Conservation (phyloP, 2,329 filamentous ascomycete genomes). For the Fusarium sp. region DNA sequence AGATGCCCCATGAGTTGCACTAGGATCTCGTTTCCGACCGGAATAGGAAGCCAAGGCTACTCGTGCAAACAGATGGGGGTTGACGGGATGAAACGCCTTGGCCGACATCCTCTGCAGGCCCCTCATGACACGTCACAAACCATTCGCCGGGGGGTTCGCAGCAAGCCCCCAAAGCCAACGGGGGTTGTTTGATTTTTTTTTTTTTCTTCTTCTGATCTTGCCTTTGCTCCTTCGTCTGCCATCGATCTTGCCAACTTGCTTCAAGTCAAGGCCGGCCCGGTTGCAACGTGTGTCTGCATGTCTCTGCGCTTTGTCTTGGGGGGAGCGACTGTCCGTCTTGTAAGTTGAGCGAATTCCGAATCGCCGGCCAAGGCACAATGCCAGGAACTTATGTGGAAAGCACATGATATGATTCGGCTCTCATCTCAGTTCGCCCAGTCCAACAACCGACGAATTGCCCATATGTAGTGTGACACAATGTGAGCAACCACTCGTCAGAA, state of each 20-base stretch:
- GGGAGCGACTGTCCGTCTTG: not conserved
- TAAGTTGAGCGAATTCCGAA: not conserved
- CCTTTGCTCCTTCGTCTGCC: not conserved
- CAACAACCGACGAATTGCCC: not conserved
- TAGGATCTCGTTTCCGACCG: slow-evolving; percentile 39
- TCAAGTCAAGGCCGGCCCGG: slow-evolving; percentile 19
- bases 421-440: not conserved
- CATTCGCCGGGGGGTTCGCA: slow-evolving; percentile 38
- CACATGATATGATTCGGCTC: not conserved
- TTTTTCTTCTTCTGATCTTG: not conserved
- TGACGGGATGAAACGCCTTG: slow-evolving; percentile 45
- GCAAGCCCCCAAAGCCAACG: slow-evolving; percentile 27
- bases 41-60: slow-evolving; percentile 31
- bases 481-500: not conserved
- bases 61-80: slow-evolving; percentile 41
- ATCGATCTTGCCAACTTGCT: slow-evolving; percentile 14
- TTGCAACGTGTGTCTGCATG: not conserved
- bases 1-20: slow-evolving; percentile 13
- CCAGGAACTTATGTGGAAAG: not conserved
- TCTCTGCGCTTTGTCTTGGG: slow-evolving; percentile 3
- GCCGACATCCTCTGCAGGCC: slow-evolving; percentile 39
- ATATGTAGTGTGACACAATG: slow-evolving; percentile 1
- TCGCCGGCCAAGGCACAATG: not conserved
- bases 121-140: slow-evolving; percentile 47
- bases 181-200: slow-evolving; percentile 15